Conservation (phyloP, 2,329 filamentous ascomycete genomes). For the Penicillium sp. region DNA sequence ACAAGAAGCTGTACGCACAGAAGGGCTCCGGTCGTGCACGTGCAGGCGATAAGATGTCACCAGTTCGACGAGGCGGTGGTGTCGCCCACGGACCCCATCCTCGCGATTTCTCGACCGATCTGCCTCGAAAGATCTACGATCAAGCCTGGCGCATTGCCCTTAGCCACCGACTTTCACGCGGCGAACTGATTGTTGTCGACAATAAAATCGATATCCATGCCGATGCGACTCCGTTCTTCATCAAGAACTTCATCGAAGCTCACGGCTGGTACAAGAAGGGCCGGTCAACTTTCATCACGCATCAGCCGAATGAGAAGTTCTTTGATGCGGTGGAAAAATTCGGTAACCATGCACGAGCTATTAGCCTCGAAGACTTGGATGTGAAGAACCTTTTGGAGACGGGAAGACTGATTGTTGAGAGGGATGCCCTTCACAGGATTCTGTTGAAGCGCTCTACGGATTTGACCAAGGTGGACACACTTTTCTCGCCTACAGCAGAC, state of each 20-base stretch:
- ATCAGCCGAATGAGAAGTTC: constrained; percentile 57
- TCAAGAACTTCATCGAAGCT: constrained; percentile 63
- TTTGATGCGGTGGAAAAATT: constrained; percentile 63
- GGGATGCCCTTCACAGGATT: constrained; percentile 70
- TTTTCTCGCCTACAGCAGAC: constrained; percentile 6
- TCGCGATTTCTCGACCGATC: constrained; percentile 78
- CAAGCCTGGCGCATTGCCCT: constrained; percentile 91
- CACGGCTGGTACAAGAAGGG: constrained; percentile 70
- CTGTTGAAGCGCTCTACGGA: constrained; percentile 60
- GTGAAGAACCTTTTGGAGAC: constrained; percentile 91
- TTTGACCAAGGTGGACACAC: constrained; percentile 25
- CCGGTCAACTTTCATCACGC: constrained; percentile 72
- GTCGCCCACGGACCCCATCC: constrained; percentile 87
- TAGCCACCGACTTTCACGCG: constrained; percentile 82
- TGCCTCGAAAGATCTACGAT: constrained; percentile 90
- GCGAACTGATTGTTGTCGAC: constrained; percentile 81
- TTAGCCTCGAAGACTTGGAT: constrained; percentile 75
- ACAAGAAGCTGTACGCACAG: constrained; percentile 75
- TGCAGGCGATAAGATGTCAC: constrained; percentile 74
- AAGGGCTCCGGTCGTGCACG: constrained; percentile 83
- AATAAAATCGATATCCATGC: constrained; percentile 67
- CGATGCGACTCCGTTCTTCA: constrained; percentile 52
- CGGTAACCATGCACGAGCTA: constrained; percentile 63
- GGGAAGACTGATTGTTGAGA: constrained; percentile 81
- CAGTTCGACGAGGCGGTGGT: constrained; percentile 78